Evolutionary conservation across 2,329 filamentous ascomycete species (phyloP).

Genomic region (Epichloe typhina): DNA sequence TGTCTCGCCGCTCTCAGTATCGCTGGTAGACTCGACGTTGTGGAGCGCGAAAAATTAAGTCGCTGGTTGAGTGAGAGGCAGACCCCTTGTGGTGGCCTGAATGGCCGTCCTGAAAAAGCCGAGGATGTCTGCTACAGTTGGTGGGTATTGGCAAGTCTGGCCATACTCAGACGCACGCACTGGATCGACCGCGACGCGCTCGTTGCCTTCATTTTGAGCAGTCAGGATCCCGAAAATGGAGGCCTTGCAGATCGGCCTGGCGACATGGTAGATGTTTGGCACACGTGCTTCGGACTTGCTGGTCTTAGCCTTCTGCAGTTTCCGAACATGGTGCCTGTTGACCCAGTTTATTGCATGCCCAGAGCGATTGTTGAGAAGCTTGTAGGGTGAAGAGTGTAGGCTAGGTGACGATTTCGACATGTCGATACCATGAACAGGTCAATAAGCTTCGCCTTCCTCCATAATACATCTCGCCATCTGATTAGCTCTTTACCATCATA

Average conservation of each 20-base stretch:
- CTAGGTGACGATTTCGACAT: background rate
- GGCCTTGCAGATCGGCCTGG: constrained; percentile 84
- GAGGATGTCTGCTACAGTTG: constrained; percentile 98
- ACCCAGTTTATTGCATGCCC: constrained; percentile 81
- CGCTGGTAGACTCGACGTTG: constrained; percentile 64
- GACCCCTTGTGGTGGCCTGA: constrained; percentile 73
- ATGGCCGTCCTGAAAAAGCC: constrained; percentile 86
- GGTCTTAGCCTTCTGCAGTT: constrained; percentile 75
- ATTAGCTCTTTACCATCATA: constrained; percentile 44
- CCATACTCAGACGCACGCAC: constrained; percentile 75
- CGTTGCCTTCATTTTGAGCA: constrained; percentile 68
- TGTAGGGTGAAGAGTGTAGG: constrained; percentile 21
- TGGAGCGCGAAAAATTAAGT: constrained; percentile 70
- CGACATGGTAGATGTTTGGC: constrained; percentile 95
- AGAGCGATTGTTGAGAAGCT: constrained; percentile 49
- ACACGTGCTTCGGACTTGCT: constrained; percentile 80
- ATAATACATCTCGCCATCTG: constrained; percentile 51
- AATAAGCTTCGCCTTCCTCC: background rate
- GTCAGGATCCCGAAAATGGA: constrained; percentile 73
- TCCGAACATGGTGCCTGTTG: constrained; percentile 63
- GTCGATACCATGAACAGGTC: background rate
- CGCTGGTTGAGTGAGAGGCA: constrained; percentile 92
- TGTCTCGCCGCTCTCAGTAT: constrained; percentile 82
- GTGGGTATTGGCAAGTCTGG: constrained; percentile 91
- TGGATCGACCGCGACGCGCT: constrained; percentile 87